Evolutionary conservation across 495 filamentous ascomycete species (phyloP).

Genomic region (Tuber calosporum): DNA sequence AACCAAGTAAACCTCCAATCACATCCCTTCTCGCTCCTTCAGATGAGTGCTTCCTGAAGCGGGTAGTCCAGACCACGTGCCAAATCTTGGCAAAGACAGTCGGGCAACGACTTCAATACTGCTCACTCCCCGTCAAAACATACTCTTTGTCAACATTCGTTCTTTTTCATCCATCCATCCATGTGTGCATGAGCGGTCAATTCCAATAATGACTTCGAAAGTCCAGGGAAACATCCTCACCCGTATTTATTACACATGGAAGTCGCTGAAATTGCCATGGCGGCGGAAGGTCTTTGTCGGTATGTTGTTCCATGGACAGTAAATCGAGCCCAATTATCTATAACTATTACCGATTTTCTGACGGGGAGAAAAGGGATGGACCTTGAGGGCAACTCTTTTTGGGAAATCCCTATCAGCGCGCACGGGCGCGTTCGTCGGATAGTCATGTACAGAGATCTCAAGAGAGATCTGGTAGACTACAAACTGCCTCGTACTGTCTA

Average conservation of each 20-base stretch:
- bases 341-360: background rate
- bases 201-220: slow-evolving; percentile 16
- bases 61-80: background rate
- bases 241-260: slow-evolving; percentile 72
- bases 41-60: background rate
- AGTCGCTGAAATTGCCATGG: slow-evolving; percentile 76
- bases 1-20: background rate
- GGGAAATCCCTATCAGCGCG: slow-evolving; percentile 72
- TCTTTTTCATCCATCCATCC: background rate
- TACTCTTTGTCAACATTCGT: background rate
- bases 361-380: slow-evolving; percentile 59
- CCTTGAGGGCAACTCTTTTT: slow-evolving; percentile 84
- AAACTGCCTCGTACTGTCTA: slow-evolving; percentile 20
- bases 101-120: background rate
- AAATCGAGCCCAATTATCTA: background rate
- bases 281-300: slow-evolving; percentile 71
- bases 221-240: slow-evolving; percentile 16
- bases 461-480: slow-evolving; percentile 32
- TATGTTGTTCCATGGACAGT: slow-evolving; percentile 32
- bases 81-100: background rate
- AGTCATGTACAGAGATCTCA: slow-evolving; percentile 49
- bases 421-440: slow-evolving; percentile 56
- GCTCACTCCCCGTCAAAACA: background rate
- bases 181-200: background rate
- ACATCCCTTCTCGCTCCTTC: background rate